Base-by-base conservation (phyloP, 1,284 basidiomycete species). In the Volvariella surrecta region DNA sequence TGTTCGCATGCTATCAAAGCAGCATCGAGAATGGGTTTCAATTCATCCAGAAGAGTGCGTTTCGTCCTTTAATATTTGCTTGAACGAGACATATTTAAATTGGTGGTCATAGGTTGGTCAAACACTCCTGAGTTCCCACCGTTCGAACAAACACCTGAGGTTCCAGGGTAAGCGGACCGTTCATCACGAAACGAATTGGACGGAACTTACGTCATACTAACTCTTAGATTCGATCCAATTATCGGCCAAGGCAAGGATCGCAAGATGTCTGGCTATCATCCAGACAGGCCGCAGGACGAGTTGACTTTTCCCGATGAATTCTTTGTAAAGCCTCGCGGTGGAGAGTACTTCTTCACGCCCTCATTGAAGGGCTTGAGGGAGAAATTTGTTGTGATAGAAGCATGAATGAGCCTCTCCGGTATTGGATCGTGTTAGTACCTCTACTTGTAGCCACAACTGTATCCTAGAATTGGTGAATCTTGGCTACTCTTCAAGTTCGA, bases 1-100 rank as follows among this genome's bases (percentile, higher is more conserved):
- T 73, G 18, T 76, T 76, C 50, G 66, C 59, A 10, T 66, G 61
- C 37, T 75, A 74, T 47, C 73, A 74, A 52, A 68, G 66, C 43
- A 64, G 58, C 48, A 64, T 77, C 45, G 52, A 46, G 3, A 52
- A 64, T 19, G 72, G 70, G 1, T 77, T 76, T 60, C 60, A 64
- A 37, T 74, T 74, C 56, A 56, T 73, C 24, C 73, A 76, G 50
- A 47, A 60, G 28, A 51, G 60, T 62, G 31, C 34, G 58, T 48
- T 3, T 15, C 30, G 9, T 21, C 34, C 15, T 31, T 15, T 31
- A 9, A 15, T 31, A 15, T 31, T 31, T 9, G 9, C 9, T 4
- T n/a, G 7, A 37, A 15, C n/a, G 40, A 30, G 7, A 16, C 35
- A 11, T 16, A 31, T 24, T 4, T 13, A 38, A 17, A 10, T 18